These are phyloP conservation scores for Phaffomyces opuntiae DNA, from an alignment of 805 yeast genomes.

Conservation along the genomic window DNA sequence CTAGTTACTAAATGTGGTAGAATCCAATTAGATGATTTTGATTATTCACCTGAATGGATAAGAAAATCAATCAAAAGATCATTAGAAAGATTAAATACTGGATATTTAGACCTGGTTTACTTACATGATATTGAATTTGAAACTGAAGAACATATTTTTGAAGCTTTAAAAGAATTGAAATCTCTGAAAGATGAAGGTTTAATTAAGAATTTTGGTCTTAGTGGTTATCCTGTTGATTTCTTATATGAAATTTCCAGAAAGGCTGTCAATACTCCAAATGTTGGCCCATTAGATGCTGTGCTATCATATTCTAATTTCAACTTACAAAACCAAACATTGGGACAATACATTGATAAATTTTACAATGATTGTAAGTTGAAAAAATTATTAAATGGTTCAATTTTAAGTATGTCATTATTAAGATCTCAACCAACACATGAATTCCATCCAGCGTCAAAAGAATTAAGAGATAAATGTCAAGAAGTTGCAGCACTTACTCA, in stretches of 20 bases:
- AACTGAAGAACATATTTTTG: slow-evolving; percentile 42
- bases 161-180: slow-evolving; percentile 56
- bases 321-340: slow-evolving; percentile 60
- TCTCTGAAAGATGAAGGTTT: slow-evolving; percentile 57
- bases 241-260: slow-evolving; percentile 44
- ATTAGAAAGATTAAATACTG: slow-evolving; percentile 54
- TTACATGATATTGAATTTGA: slow-evolving; percentile 89
- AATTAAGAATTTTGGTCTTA: slow-evolving; percentile 62
- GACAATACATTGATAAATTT: slow-evolving; percentile 42
- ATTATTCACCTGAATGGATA: slow-evolving; percentile 59
- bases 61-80: slow-evolving; percentile 61
- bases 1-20: slow-evolving; percentile 88
- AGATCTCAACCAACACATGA: slow-evolving; percentile 57
- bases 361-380: slow-evolving; percentile 46
- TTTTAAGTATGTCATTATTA: slow-evolving; percentile 80
- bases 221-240: slow-evolving; percentile 81
- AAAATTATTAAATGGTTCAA: slow-evolving; percentile 71
- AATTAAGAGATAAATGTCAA: slow-evolving; percentile 40
- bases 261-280: slow-evolving; percentile 29
- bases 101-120: slow-evolving; percentile 73
- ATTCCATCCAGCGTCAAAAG: slow-evolving; percentile 75
- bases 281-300: slow-evolving; percentile 66
- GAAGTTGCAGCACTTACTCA: slow-evolving; percentile 32
- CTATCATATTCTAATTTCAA: slow-evolving; percentile 79
- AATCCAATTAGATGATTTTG: slow-evolving; percentile 58